Evolutionary conservation across 768 basidiomycete genomes (phyloP), one percentile per base, ranked within the genome.

Genomic region (Hericium erinaceus): DNA sequence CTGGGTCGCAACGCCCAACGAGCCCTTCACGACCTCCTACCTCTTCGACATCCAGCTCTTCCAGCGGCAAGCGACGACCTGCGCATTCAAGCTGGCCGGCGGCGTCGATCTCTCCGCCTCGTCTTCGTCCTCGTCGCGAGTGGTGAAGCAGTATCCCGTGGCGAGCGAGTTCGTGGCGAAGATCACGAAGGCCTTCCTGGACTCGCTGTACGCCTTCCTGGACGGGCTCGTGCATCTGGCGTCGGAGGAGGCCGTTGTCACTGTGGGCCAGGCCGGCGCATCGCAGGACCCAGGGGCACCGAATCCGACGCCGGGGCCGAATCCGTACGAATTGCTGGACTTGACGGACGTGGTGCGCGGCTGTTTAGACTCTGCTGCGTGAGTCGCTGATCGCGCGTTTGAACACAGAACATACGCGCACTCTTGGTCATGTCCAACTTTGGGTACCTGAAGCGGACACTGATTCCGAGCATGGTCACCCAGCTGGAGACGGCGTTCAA

Each of bases 381-480:
- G 28, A 18, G 15, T 52, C 7, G 26, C 33, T 15, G 12, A 12
- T 13, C 4, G 18, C 41, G 39, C 57, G 9, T 50, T 11, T 7
- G 37, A 55, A 51, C 46, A n/a, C 60, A 97, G 95, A 89, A 95
- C 66, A 88, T 80, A 13, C 83, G 95, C 48, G 76, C 95, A 49
- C 77, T 99, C 15, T 74, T 98, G 41, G 92, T 97, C 44, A 77
- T 98, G 37, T 91, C 92, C 15, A 98, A 98, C 68, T 84, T 98
- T 63, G 80, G 80, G 12, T 80, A 91, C 64, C 77, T 99, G 26
- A 81, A 83, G 56, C 79, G 79, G 56, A 72, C 74, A 0, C 72
- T 89, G 38, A 81, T 98, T 22, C 92, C 93, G 0, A 80, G 74
- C 59, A 86, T 98, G 82, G 78, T 93, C 51, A 78, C 74, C 54